These are phyloP conservation scores for Podochytrium sp. DNA, from an alignment of 192 early-diverging fungal genomes.

Conservation along the genomic window DNA sequence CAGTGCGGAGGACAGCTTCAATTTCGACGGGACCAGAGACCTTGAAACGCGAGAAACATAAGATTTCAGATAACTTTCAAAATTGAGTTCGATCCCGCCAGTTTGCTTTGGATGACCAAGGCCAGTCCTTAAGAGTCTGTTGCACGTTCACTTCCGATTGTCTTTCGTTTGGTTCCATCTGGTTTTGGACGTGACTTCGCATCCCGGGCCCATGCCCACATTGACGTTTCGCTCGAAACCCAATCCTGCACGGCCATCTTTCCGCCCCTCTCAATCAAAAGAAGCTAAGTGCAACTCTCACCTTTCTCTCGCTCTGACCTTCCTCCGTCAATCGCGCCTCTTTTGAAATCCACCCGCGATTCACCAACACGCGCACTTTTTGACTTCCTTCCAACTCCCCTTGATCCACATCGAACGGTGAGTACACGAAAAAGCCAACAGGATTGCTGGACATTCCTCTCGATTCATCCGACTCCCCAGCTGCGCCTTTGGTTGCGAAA, in stretches of 20 bases:
- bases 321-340: constrained; percentile 34
- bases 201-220: no score
- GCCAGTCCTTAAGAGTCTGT: no score
- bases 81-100: no score
- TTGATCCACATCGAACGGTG: constrained; percentile 40
- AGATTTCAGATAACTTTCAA: no score
- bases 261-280: no score
- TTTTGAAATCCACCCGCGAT: constrained; percentile 87
- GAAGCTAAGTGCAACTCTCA: constrained; percentile 10
- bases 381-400: neutral
- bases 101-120: no score
- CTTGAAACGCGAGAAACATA: no score
- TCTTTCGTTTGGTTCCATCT: no score
- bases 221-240: no score
- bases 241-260: no score
- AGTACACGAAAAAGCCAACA: constrained; percentile 42
- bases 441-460: neutral
- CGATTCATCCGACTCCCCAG: neutral
- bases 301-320: neutral
- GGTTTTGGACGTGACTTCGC: no score
- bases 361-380: constrained; percentile 67
- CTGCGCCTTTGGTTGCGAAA: constrained; percentile 8
- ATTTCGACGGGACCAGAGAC: constrained; percentile 58
- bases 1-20: constrained; percentile 67
- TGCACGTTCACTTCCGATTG: no score